Percentiles rank a stretch among this genome's conserved stretches.
Conservation (phyloP, 2,329 filamentous ascomycete species). For the Colletotrichum tamarilloi region DNA sequence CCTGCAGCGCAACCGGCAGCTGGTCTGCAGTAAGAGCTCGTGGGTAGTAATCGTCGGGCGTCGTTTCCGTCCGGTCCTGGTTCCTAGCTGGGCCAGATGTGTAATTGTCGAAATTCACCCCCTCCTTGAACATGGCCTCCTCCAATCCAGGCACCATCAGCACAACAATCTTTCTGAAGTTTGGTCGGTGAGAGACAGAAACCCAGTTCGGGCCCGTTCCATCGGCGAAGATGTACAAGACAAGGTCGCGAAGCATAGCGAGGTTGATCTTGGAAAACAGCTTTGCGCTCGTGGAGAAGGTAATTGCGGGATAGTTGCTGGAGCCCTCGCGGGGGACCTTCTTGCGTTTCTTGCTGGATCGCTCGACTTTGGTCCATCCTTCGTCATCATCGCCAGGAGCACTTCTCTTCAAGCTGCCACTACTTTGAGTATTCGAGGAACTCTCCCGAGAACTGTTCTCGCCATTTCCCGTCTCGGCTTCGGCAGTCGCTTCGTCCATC, state of each 20-base stretch:
- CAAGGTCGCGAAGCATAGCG: slow-evolving; percentile 70
- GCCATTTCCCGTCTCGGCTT: background rate
- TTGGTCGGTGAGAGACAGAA: slow-evolving; percentile 69
- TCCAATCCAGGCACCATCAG: slow-evolving; percentile 95
- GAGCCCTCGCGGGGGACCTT: slow-evolving; percentile 68
- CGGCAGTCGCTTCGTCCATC: background rate
- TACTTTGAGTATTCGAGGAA: slow-evolving; percentile 42
- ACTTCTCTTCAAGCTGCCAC: slow-evolving; percentile 60
- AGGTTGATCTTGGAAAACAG: slow-evolving; percentile 72
- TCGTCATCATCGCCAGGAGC: slow-evolving; percentile 53
- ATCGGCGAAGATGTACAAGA: slow-evolving; percentile 76
- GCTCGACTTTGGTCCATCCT: slow-evolving; percentile 67
- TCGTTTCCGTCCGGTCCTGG: slow-evolving; percentile 48
- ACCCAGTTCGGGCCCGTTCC: slow-evolving; percentile 74
- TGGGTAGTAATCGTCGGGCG: slow-evolving; percentile 71
- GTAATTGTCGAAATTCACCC: slow-evolving; percentile 61
- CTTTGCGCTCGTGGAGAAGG: slow-evolving; percentile 67
- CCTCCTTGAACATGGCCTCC: slow-evolving; percentile 84
- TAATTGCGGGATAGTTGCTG: slow-evolving; percentile 69
- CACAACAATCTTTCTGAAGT: slow-evolving; percentile 83
- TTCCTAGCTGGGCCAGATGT: slow-evolving; percentile 40
- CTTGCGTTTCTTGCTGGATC: slow-evolving; percentile 68
- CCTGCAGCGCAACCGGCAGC: slow-evolving; percentile 66
- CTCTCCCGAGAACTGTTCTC: slow-evolving; percentile 9
- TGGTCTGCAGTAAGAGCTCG: slow-evolving; percentile 61